Evolutionary conservation across 1,139 yeast genomes (phyloP), one percentile per base, ranked within the genome.

Genomic region (Yamadazyma oceani): DNA sequence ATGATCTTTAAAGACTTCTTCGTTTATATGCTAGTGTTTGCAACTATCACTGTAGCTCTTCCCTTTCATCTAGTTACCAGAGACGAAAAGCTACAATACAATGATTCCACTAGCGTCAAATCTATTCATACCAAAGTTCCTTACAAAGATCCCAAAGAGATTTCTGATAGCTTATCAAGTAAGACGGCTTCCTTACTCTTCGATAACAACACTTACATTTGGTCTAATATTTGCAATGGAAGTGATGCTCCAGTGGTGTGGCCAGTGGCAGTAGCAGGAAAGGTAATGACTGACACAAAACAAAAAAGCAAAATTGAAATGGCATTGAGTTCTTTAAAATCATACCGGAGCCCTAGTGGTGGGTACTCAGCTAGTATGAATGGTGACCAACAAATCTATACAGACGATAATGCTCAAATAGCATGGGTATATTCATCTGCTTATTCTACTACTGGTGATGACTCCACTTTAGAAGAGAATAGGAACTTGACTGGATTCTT

Each of bases 351-450:
- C 32, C 14, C 51, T 3, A 35, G 42, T 11, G 62, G 59, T 4
- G 69, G 60, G 2, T 66, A 48, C 38, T 57, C 65, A n/a, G 64
- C 71, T 2, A 44, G 60, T n/a, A 60, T 58, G 6, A 62, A 57
- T 3, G 54, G 52, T 15, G 54, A 58, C 38, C 45, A 42, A 11
- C 68, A 64, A 34, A 53, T 66, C 15, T 66, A 66, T 41, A 56
- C 56, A 12, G 72, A 66, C 43, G 72, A 66, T 43, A 55, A 63
- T 46, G 57, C 65, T 2, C 72, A 66, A 42, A 45, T 62, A 0
- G 51, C 54, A 2, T 66, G 69, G 68, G 66, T 59, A 2, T 60
- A 52, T 28, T 34, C 54, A 3, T 58, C 56, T 12, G 69, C 64
- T 4, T 58, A 50, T 36, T 32, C 42, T 11, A 32, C 43, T 10